phyloP scores from a whole-genome alignment of 2,329 filamentous ascomycete genomes.

The Calycina herbarum region DNA sequence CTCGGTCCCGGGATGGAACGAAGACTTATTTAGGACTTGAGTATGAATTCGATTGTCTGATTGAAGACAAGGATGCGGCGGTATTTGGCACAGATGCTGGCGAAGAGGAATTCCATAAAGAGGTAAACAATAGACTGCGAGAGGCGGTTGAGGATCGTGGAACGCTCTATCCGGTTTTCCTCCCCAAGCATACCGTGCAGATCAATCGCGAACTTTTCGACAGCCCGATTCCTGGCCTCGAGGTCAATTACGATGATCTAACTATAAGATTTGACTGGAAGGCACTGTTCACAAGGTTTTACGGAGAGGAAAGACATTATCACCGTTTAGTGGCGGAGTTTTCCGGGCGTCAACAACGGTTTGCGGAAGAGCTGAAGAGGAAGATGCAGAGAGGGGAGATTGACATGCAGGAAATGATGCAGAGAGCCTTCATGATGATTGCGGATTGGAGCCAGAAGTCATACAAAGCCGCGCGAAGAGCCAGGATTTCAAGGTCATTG shows the following conservation, averaged over 20 bases:
- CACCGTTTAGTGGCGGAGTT: constrained; percentile 6
- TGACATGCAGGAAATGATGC: constrained; percentile 10
- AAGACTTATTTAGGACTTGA: neutral
- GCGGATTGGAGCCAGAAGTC: constrained; percentile 5
- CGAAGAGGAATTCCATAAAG: neutral
- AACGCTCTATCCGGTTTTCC: neutral
- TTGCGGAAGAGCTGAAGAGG: constrained; percentile 9
- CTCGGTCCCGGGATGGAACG: neutral
- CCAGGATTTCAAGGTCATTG: constrained; percentile 15
- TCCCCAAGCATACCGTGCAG: constrained; percentile 14
- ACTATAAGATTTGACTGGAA: constrained; percentile 19
- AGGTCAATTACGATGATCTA: constrained; percentile 10
- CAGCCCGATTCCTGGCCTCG: constrained; percentile 16
- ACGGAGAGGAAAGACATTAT: constrained; percentile 18
- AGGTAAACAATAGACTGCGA: neutral
- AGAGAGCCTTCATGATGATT: constrained; percentile 17
- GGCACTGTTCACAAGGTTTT: constrained; percentile 16
- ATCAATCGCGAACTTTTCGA: constrained; percentile 21
- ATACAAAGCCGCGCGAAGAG: constrained; percentile 17
- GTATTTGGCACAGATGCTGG: neutral
- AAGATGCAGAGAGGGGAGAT: constrained; percentile 15
- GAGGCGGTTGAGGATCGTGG: neutral
- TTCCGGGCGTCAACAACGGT: constrained; percentile 9
- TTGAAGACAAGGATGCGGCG: neutral
- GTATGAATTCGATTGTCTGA: neutral